Evolutionary conservation across 164 flowering plant species (phyloP), one percentile per base, ranked within the genome.

Genomic region (Echeveria elegans): DNA sequence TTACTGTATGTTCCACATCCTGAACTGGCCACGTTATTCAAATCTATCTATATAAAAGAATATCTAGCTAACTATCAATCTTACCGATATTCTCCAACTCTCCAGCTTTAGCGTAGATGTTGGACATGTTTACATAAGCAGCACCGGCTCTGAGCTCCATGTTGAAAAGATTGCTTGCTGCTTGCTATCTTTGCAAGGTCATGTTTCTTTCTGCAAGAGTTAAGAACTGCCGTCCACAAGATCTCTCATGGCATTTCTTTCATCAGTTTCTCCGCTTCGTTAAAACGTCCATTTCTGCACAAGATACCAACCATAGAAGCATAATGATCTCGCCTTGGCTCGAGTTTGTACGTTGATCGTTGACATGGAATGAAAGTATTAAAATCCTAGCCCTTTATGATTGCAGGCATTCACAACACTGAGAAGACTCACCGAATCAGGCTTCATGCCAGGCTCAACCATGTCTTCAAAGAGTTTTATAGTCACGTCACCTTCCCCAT

Each of bases 381-480:
- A 26, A 6, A 77, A 64, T 16, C 87, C 97, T 73, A 84, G 83
- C 36, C 95, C 90, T 32, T 77, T 70, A 58, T 87, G 97, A 73
- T 87, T 90, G 75, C 97, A 88, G 31, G 85, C 88, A 47, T 87
- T 72, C 59, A 90, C 66, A 64, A 90, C 74, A 56, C 78, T 66
- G 14, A 90, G 87, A 65, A 88, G 84, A 71, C 88, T 86, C 26
- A 88, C 92, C 1, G 86, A 81, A 77, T 90, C 92, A 16, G 95
- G 97, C 37, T 37, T 41, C 62, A 72, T 62, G 65, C 88, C 95
- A 2, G 80, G 80, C 12, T 61, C 61, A 45, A 78, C 68, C 97
- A 90, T 88, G 53, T 85, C 79, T n/a, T 76, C 68, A 36, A 90
- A 88, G 11, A 81, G 67, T 53, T 40, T 69, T 16, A 85, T 52